phyloP scores from a whole-genome alignment of 495 filamentous ascomycete genomes.

The Melanomma pulvis-pyrius region DNA sequence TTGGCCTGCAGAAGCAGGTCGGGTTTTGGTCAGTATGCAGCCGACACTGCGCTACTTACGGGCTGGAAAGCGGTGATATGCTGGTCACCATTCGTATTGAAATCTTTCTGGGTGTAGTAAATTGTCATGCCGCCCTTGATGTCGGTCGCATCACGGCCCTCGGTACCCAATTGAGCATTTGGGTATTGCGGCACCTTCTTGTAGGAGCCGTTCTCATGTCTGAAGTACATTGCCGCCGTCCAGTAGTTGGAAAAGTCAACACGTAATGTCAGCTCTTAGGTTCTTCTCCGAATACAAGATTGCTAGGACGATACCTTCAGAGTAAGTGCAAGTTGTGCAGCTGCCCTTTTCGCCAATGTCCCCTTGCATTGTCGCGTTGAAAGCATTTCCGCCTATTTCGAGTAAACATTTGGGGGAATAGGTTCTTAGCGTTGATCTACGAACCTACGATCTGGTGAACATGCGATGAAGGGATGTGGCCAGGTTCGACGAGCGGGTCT shows the following conservation, averaged over 20 bases:
- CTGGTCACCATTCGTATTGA: constrained; percentile 50
- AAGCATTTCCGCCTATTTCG: constrained; percentile 50
- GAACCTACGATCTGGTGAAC: constrained; percentile 50
- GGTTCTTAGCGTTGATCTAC: not conserved
- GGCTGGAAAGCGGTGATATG: constrained; percentile 53
- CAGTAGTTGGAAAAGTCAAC: constrained; percentile 48
- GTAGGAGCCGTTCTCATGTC: constrained; percentile 55
- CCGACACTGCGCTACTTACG: constrained; percentile 37
- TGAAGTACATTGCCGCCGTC: constrained; percentile 57
- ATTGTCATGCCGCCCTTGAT: constrained; percentile 56
- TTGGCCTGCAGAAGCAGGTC: not conserved
- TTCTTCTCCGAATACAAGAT: not conserved
- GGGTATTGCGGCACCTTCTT: constrained; percentile 49
- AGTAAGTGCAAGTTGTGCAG: constrained; percentile 48
- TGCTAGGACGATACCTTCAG: constrained; percentile 46
- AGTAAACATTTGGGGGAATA: constrained; percentile 45
- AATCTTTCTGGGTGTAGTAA: constrained; percentile 51
- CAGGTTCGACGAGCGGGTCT: constrained; percentile 51
- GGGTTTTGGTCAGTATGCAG: not conserved
- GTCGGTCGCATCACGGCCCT: constrained; percentile 41
- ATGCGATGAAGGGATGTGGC: constrained; percentile 48
- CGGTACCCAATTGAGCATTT: constrained; percentile 45
- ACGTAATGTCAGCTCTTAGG: not conserved
- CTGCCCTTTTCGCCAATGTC: constrained; percentile 50
- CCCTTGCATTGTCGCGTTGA: constrained; percentile 53